Conservation (phyloP, 2,329 filamentous ascomycete species). For the Elsinoe arachidis region DNA sequence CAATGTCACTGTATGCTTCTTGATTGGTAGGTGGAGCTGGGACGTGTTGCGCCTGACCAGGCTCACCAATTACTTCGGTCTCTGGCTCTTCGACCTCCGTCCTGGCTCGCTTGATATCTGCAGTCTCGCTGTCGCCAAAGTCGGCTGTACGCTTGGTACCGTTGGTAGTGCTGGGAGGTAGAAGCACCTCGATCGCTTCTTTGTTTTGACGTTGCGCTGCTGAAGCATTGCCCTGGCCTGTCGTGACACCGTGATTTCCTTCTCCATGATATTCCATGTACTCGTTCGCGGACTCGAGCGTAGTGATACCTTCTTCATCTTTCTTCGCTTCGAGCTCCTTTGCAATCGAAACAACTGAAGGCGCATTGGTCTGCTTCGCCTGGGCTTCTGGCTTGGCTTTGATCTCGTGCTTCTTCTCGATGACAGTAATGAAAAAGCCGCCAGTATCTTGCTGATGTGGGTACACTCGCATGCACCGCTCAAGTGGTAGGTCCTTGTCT, state of each 20-base stretch:
- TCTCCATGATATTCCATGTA: constrained; percentile 14
- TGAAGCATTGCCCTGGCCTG: constrained; percentile 17
- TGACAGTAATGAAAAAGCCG: constrained; percentile 91
- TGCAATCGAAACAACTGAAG: constrained; percentile 26
- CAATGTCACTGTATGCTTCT: constrained; percentile 13
- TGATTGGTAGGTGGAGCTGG: constrained; percentile 19
- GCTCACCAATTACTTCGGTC: constrained; percentile 18
- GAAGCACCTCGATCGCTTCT: constrained; percentile 12
- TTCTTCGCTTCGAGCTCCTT: constrained; percentile 32
- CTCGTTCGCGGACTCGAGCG: constrained; percentile 23
- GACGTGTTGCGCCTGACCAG: constrained; percentile 20
- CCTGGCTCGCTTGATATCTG: constrained; percentile 28
- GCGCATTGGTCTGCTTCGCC: constrained; percentile 30
- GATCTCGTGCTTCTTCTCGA: constrained; percentile 87
- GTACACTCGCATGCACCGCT: constrained; percentile 89
- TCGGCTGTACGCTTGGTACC: constrained; percentile 34
- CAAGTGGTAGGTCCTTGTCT: constrained; percentile 59
- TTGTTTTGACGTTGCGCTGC: constrained; percentile 22
- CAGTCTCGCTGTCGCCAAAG: constrained; percentile 25
- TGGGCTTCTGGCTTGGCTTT: constrained; percentile 63
- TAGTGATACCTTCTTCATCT: constrained; percentile 23
- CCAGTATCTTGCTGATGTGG: constrained; percentile 94
- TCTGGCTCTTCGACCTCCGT: constrained; percentile 25
- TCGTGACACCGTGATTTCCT: not conserved
- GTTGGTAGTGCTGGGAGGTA: not conserved